Base-by-base conservation (phyloP, 768 basidiomycete genomes). In the Mycena amicta region DNA sequence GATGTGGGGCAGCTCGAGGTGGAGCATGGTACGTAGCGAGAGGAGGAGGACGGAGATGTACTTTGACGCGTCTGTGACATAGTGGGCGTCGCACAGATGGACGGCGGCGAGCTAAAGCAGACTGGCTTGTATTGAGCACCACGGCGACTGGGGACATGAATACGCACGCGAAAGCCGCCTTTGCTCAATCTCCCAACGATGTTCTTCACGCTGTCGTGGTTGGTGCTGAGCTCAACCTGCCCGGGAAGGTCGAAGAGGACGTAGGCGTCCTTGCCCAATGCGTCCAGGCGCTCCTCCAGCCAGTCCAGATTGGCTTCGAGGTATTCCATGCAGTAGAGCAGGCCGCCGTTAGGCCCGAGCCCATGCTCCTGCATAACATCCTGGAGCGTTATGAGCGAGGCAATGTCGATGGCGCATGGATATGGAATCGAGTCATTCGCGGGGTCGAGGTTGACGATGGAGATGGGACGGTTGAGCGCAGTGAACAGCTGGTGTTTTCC, bases 281-380 rank as follows among this genome's bases (percentile, higher is more conserved):
- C 86, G 53, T 75, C 77, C 66, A 95, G 70, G 33, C 83, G 76
- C 53, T 81, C 83, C 72, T 92, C 85, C 11, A 96, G 79, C 88
- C 90, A 90, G 71, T 98, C 97, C 62, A 87, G 86, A 72, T 98
- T 98, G n/a, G 80, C 86, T 66, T 98, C 95, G 11, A 99, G 83
- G 67, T 98, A 97, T 69, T 98, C 95, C 83, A 97, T 90, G 69
- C 94, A 96, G 67, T 94, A 98, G 26, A 98, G 74, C 88, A 98
- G 92, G 5, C 85, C 96, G 15, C 97, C 97, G 65, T 99, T 99
- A 0, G 97, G 97, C 0, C 97, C 97, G 1, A 99, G 80, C 0
- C 85, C 84, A 65, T 89, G 84, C 52, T 87, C 84, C 13, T 85
- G 73, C 95, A 98, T 97, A 18, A 85, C 93, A 65, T 93, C 90